These are phyloP conservation scores for Dryadomyces sulphureus DNA, from an alignment of 2,329 filamentous ascomycete genomes.

Conservation along the genomic window DNA sequence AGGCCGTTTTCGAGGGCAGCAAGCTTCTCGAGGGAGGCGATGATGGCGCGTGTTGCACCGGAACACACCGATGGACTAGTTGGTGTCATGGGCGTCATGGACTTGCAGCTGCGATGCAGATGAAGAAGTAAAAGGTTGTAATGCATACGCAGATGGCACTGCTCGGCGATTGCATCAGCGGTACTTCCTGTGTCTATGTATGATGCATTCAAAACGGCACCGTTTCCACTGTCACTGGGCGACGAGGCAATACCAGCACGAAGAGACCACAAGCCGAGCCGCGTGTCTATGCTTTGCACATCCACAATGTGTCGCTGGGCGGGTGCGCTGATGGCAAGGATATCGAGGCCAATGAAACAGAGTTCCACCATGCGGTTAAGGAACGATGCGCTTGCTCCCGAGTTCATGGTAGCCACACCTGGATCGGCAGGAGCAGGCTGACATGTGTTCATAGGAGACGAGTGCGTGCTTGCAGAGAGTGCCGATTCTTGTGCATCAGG, in stretches of 20 bases:
- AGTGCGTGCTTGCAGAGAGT: background rate
- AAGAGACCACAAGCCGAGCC: background rate
- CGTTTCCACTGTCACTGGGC: background rate
- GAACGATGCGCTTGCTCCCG: background rate
- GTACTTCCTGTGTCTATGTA: background rate
- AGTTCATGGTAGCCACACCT: background rate
- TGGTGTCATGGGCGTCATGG: background rate
- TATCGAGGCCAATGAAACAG: slow-evolving; percentile 1
- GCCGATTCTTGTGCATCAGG: background rate
- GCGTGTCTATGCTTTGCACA: background rate
- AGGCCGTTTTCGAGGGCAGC: background rate
- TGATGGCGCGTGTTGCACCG: background rate
- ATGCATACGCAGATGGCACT: slow-evolving; percentile 1
- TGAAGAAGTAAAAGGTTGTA: slow-evolving; percentile 1
- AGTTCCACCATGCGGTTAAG: slow-evolving; percentile 1
- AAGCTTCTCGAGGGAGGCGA: slow-evolving; percentile 1
- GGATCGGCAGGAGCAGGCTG: background rate
- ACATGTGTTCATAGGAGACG: background rate
- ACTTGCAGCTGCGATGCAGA: background rate
- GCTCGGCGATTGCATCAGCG: background rate
- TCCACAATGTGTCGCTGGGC: background rate
- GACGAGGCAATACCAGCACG: background rate
- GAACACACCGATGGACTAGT: background rate
- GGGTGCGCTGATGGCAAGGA: background rate
- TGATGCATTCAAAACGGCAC: background rate